Evolutionary conservation across 768 basidiomycete genomes (phyloP).

Genomic region (Phlebiopsis flavidoalba): DNA sequence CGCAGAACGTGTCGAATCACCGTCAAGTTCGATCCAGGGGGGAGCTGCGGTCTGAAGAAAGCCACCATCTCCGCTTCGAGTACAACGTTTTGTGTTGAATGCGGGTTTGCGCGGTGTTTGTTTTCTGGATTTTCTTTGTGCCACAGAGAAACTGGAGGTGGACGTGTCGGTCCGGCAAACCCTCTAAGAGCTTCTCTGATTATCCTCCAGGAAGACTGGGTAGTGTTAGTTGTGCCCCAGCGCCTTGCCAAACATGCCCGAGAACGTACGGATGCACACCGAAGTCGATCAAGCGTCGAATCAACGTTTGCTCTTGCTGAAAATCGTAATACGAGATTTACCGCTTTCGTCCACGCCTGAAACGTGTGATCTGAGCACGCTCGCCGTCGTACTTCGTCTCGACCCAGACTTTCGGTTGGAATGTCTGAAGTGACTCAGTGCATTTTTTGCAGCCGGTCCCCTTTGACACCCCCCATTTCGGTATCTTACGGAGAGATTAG

Average conservation of each 20-base stretch:
- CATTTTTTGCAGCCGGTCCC: constrained; percentile 53
- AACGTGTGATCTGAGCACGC: constrained; percentile 91
- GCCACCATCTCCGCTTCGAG: constrained; percentile 92
- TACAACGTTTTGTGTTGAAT: constrained; percentile 29
- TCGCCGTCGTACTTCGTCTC: constrained; percentile 97
- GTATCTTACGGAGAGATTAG: constrained; percentile 48
- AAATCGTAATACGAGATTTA: constrained; percentile 59
- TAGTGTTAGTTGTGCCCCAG: too few relatives aligned
- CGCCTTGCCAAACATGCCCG: too few relatives aligned
- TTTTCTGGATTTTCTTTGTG: too few relatives aligned
- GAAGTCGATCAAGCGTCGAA: constrained; percentile 69
- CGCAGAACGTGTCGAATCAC: constrained; percentile 44
- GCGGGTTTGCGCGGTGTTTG: too few relatives aligned
- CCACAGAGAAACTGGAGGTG: neutral
- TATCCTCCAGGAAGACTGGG: too few relatives aligned
- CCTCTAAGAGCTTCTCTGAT: constrained; percentile 61
- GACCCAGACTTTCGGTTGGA: constrained; percentile 61
- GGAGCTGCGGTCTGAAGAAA: constrained; percentile 67
- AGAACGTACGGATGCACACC: constrained; percentile 50
- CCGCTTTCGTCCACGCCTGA: constrained; percentile 35
- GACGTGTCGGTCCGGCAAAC: constrained; percentile 28
- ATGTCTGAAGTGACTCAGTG: constrained; percentile 38
- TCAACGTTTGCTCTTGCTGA: constrained; percentile 86
- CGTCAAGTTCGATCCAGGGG: constrained; percentile 54
- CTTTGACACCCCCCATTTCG: constrained; percentile 83